Base-by-base conservation (phyloP, 1,284 basidiomycete genomes). In the Microbotryum silenes-acaulis region DNA sequence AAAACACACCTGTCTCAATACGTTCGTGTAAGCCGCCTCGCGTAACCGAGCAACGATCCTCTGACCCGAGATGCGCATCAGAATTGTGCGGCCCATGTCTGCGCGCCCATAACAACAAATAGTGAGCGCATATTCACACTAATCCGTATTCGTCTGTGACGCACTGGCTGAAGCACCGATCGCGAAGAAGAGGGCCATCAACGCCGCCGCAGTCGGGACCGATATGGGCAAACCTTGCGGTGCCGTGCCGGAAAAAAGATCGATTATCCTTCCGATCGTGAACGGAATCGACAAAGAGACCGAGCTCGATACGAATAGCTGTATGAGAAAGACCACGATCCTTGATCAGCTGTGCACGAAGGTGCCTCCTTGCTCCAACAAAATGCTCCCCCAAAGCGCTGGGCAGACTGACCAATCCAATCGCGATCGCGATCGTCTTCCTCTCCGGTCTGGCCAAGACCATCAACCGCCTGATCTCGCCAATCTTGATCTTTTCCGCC, bases 231-330 rank as follows among this genome's bases (percentile, higher is more conserved):
- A 71, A n/a, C 61, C 51, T 7, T 51, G 58, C 8, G 60, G 45
- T n/a, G 37, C 53, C 6, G 64, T 51, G 18, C 66, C 66, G 21
- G 68, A 67, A 51, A 72, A 96, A 75, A 88, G 91, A 76, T 94
- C 91, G 65, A 96, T 94, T 54, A 96, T 80, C 74, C 85, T 88
- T 27, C 91, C 92, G 69, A 94, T 86, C 1, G 90, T 89, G 70
- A 94, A 83, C 0, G 92, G 92, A 12, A 96, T 82, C 64, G 87
- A 87, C 83, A 97, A 88, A 10, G 91, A 89, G 16, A 98, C 90
- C 3, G 76, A 75, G 0, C 76, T 75, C 0, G 77, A 77, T 48
- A 78, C 62, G 46, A 76, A 68, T 7, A 78, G 69, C 58, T 70
- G 57, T 4, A 10, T 2, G 18, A 31, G 14, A 49, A 18, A 48